Base-by-base conservation (phyloP, 208 protist species). In the Trypanosoma cruzi region DNA sequence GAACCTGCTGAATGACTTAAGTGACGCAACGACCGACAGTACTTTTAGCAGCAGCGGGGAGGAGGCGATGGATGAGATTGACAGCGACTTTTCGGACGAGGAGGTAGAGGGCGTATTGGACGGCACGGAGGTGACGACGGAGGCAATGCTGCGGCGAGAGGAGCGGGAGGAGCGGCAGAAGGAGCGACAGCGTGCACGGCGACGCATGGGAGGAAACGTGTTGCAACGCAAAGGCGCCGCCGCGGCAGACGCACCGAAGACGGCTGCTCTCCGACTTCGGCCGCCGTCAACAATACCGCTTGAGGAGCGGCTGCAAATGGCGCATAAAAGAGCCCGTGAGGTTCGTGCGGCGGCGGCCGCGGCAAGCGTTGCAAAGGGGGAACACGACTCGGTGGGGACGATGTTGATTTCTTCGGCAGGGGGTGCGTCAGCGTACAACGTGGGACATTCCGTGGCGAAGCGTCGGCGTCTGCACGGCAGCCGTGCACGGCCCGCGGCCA, bases 11-110 rank as follows among this genome's bases (percentile, higher is more conserved):
- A 62, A 73, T 49, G 68, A 70, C 52, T 63, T 83, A 24, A 83
- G 81, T 71, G 81, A 82, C 36, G 75, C 60, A 34, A 78, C 70
- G 24, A 77, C 79, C 2, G 88, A 93, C 67, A 86, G 77, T 70
- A 88, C 78, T 70, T 93, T 89, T 74, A 76, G 46, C 44, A 68
- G 73, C 68, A 90, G 77, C 61, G 84, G 84, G 40, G 82, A 86
- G 57, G 84, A 90, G 48, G 60, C 83, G 55, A 49, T 81, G 18
- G 88, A 93, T 56, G 75, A 83, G 31, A 60, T 93, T 28, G 88
- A 93, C 37, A 90, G 82, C 61, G 85, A 93, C 77, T 93, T 93
- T 71, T 85, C 81, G 58, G 88, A 84, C 16, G 82, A 90, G 58
- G 84, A 93, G 29, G 75, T 71, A 0, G 68, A 81, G 22, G 73